Percentiles rank a stretch among this genome's conserved stretches.
phyloP scores from a whole-genome alignment of 306 rosid genomes.

The Luffa aegyptiaca region DNA sequence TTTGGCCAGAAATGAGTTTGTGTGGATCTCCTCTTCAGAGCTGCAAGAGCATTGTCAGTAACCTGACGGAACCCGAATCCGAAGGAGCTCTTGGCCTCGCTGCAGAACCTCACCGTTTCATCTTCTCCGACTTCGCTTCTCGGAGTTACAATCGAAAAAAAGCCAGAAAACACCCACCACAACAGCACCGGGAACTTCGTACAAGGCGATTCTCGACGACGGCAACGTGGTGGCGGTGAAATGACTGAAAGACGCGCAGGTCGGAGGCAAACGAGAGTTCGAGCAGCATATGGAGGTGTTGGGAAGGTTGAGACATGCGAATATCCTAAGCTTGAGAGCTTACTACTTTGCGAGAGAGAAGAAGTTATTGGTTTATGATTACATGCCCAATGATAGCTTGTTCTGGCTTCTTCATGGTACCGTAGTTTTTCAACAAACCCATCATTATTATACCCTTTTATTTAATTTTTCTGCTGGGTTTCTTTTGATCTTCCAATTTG shows the following conservation, averaged over 20 bases:
- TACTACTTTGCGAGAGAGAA: constrained; percentile 72
- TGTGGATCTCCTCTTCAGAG: constrained; percentile 53
- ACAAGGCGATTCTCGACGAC: constrained; percentile 78
- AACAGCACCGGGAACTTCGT: constrained; percentile 34
- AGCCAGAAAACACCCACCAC: constrained; percentile 11
- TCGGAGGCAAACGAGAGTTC: constrained; percentile 61
- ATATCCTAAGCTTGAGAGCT: constrained; percentile 56
- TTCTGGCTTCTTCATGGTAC: constrained; percentile 88
- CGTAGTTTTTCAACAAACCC: neutral
- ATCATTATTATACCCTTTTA: neutral
- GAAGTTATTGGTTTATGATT: constrained; percentile 71
- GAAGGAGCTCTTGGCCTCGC: constrained; percentile 64
- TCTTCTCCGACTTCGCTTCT: constrained; percentile 68
- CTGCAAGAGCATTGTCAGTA: constrained; percentile 21
- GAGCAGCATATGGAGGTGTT: constrained; percentile 68
- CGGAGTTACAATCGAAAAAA: neutral
- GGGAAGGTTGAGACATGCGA: constrained; percentile 44
- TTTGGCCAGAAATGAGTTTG: constrained; percentile 39
- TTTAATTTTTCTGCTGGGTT: too few species aligned
- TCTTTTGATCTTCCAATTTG: neutral
- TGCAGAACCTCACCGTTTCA: constrained; percentile 30
- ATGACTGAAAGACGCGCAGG: constrained; percentile 54
- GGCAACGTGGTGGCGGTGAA: constrained; percentile 81
- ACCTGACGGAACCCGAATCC: constrained; percentile 68
- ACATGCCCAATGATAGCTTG: constrained; percentile 70